These are phyloP conservation scores for Starmerella scarabaei DNA, from an alignment of 805 yeast genomes.

Conservation along the genomic window DNA sequence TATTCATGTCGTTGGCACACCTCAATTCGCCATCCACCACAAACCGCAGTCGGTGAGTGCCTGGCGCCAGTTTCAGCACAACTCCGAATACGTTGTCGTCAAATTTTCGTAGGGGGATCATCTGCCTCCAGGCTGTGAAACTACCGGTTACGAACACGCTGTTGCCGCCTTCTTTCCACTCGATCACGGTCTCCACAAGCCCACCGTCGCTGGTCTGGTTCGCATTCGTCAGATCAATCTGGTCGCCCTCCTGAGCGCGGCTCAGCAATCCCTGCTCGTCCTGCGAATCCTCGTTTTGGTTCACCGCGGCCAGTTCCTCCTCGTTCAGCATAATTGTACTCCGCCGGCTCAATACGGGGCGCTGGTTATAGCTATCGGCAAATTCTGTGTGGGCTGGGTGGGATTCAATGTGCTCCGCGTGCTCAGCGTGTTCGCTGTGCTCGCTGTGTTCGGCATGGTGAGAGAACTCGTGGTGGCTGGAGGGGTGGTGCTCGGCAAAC, in stretches of 20 bases:
- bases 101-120: conserved; percentile 67
- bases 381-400: not conserved
- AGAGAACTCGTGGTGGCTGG: no score
- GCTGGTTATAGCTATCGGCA: not conserved
- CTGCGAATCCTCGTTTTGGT: conserved; percentile 3
- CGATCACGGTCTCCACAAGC: conserved; percentile 22
- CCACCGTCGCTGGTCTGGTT: conserved; percentile 1
- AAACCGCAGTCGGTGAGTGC: conserved; percentile 86
- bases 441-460: not conserved
- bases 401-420: conserved; percentile 1
- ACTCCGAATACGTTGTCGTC: conserved; percentile 25
- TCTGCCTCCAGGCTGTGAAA: conserved; percentile 95
- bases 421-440: not conserved
- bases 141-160: conserved; percentile 95
- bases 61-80: conserved; percentile 46
- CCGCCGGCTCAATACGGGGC: conserved; percentile 16
- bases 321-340: conserved; percentile 21
- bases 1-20: conserved; percentile 78
- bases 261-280: conserved; percentile 21
- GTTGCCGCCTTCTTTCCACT: conserved; percentile 92
- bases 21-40: conserved; percentile 88
- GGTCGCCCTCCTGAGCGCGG: conserved; percentile 24
- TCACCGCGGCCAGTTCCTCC: conserved; percentile 8
- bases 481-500: conserved; percentile 3
- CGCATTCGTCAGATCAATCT: conserved; percentile 19